phyloP scores from a whole-genome alignment of 148 eudicot species.

The Polygonum maritimum region DNA sequence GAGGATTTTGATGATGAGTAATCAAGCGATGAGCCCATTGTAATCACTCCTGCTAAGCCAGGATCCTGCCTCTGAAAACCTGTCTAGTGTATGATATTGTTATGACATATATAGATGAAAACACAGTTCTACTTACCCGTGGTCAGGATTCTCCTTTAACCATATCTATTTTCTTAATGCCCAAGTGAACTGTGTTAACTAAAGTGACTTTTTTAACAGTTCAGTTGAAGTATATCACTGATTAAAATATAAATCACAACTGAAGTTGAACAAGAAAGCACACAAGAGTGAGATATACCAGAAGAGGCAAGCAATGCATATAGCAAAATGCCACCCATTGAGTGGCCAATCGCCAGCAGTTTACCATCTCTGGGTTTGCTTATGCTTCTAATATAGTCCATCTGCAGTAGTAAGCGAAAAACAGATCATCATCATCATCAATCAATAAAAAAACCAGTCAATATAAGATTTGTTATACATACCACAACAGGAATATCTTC shows the following conservation, averaged over 20 bases:
- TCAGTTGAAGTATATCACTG: not conserved
- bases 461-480: constrained; percentile 12
- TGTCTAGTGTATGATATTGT: constrained; percentile 1
- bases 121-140: too few species aligned
- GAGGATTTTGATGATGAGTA: constrained; percentile 58
- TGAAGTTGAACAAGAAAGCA: not conserved
- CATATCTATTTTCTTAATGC: too few species aligned
- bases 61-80: constrained; percentile 35
- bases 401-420: constrained; percentile 20
- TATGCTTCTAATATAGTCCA: constrained; percentile 41
- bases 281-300: constrained; percentile 22
- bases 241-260: not conserved
- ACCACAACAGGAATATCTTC: constrained; percentile 62
- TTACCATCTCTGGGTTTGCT: constrained; percentile 50
- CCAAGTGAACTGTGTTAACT: not conserved
- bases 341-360: constrained; percentile 60
- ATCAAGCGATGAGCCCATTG: constrained; percentile 62
- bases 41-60: constrained; percentile 41
- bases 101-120: not conserved
- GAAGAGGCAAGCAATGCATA: constrained; percentile 47
- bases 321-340: constrained; percentile 74
- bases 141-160: too few species aligned
- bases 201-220: not conserved
- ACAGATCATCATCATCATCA: not conserved
- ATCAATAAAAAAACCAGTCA: not conserved